A percentile compares a stretch with the other conserved stretches of the same genome.
These are phyloP conservation scores for Papiliotrema fonsecae DNA, from an alignment of 1,284 basidiomycete species.

Conservation along the genomic window DNA sequence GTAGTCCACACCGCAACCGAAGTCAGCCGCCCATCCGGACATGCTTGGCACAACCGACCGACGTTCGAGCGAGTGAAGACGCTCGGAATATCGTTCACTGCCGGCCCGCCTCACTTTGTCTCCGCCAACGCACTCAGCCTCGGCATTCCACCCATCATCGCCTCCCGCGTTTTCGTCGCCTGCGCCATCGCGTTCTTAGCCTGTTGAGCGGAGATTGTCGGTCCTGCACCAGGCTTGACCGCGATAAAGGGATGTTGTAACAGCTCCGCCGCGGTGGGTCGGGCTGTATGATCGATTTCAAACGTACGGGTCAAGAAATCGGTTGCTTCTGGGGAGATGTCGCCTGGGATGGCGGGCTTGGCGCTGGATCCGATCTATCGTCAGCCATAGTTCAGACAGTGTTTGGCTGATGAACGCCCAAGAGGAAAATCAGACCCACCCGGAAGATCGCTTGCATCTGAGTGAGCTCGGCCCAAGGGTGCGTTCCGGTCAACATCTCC, in stretches of 20 bases:
- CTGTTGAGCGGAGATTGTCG: constrained; percentile 17
- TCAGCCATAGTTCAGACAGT: neutral
- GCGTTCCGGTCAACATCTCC: constrained; percentile 96
- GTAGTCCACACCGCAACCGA: no score
- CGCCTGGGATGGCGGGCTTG: constrained; percentile 76
- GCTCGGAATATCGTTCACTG: no score
- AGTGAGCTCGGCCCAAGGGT: constrained; percentile 95
- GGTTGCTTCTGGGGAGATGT: constrained; percentile 78
- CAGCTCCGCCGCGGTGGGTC: constrained; percentile 73
- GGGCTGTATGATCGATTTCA: constrained; percentile 72
- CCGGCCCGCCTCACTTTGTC: no score
- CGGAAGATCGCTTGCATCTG: constrained; percentile 99
- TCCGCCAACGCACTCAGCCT: constrained; percentile 9
- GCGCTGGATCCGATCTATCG: constrained; percentile 77
- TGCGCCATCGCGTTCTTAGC: constrained; percentile 27
- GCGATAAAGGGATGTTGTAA: constrained; percentile 69
- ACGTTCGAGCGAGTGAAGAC: no score
- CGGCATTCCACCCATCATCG: constrained; percentile 17
- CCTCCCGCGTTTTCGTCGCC: constrained; percentile 18
- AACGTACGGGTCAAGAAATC: constrained; percentile 81
- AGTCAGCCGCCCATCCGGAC: no score
- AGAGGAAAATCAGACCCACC: no score
- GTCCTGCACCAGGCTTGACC: neutral
- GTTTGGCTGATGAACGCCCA: no score
- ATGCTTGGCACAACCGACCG: no score